Base-by-base conservation (phyloP, 2,329 filamentous ascomycete genomes). In the Pseudocercospora ulei region DNA sequence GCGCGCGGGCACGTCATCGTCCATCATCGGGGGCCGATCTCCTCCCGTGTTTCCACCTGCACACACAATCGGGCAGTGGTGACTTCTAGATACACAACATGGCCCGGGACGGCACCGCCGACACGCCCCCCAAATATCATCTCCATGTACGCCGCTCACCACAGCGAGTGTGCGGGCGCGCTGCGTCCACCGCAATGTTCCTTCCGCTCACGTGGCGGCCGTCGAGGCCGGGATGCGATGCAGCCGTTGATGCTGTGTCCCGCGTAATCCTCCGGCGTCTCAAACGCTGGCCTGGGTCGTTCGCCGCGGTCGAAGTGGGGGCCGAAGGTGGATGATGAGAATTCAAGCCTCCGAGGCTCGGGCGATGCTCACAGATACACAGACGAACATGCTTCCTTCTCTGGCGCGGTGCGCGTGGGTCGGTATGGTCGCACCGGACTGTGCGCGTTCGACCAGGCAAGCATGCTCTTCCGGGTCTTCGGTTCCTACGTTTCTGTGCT, bases 381-480 rank as follows among this genome's bases (percentile, higher is more conserved):
- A 42, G 22, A 24, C 38, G 33, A 17, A 23, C 31, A 28, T 42
- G 39, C n/a, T 29, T 33, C 16, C 39, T 14, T 13, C 33, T 35
- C 13, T 23, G 23, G 26, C 39, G 38, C 12, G 33, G 29, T 8
- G 28, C 18, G 20, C 39, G 38, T n/a, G 39, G 39, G 8, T 37
- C 27, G 22, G 24, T 25, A 26, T 37, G 38, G 20, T 42, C 35
- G 27, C 39, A 38, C 4, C 34, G 25, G 5, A 38, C 33, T 34
- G 38, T 42, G 8, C 39, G 34, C 8, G 19, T 26, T 17, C 39
- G 34, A 20, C 39, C 38, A 9, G 39, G 35, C 8, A 29, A 17
- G 12, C 39, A 42, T 22, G 35, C 39, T 28, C 38, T 42, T 28
- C 38, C 38, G 2, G 35, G 39, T 26, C 29, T 7, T 27, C 39